phyloP scores from a whole-genome alignment of 495 filamentous ascomycete genomes.

The Aspergillus bertholletiae region DNA sequence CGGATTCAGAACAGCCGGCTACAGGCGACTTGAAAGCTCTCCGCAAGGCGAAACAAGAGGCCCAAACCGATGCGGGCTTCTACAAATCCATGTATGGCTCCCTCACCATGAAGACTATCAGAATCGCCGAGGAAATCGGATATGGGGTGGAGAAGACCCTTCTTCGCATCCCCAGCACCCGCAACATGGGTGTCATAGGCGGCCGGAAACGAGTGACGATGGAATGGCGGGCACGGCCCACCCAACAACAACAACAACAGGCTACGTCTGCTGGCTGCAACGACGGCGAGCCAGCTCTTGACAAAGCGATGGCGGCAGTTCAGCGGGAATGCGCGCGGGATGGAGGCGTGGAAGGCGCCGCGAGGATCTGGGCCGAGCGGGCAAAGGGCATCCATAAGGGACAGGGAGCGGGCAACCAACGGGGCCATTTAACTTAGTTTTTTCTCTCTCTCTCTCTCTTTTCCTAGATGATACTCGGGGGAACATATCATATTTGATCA shows the following conservation, averaged over 20 bases:
- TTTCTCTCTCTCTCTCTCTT: too few species aligned
- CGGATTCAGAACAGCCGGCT: not conserved
- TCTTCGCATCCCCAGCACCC: conserved; percentile 83
- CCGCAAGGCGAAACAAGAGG: conserved; percentile 28
- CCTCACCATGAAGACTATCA: conserved; percentile 65
- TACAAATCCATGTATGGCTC: conserved; percentile 64
- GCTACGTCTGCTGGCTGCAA: not conserved
- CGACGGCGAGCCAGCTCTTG: not conserved
- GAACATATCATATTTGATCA: too few species aligned
- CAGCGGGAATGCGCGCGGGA: conserved; percentile 39
- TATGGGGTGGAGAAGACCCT: conserved; percentile 76
- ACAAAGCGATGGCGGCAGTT: conserved; percentile 29
- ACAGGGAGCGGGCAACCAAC: conserved; percentile 11
- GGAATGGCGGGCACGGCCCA: conserved; percentile 12
- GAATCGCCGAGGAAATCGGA: conserved; percentile 64
- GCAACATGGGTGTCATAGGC: conserved; percentile 79
- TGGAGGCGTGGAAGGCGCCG: conserved; percentile 31
- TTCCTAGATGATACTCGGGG: not conserved
- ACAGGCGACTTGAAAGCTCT: conserved; percentile 44
- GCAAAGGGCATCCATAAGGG: conserved; percentile 31
- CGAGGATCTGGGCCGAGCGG: conserved; percentile 44
- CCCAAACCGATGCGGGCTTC: conserved; percentile 32
- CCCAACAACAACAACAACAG: too few species aligned
- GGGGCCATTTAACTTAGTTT: conserved; percentile 3
- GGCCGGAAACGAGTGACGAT: conserved; percentile 25